Conservation (phyloP, 192 early-diverging fungal genomes). For the Coemansia sp. region DNA sequence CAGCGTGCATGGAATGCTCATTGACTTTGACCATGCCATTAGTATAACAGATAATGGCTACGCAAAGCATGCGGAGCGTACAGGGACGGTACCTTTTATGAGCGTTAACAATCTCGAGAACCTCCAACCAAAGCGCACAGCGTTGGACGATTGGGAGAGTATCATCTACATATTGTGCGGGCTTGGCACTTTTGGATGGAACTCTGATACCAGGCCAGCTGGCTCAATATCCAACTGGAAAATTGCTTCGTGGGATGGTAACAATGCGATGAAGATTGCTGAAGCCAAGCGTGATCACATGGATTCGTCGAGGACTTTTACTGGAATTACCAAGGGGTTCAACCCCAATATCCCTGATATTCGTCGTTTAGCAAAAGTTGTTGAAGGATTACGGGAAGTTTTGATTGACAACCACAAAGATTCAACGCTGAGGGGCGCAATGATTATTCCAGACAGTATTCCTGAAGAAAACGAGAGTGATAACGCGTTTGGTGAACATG, state of each 20-base stretch:
- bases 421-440: not conserved
- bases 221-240: no score
- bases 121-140: not conserved
- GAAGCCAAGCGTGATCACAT: not conserved
- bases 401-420: not conserved
- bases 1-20: conserved; percentile 18
- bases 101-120: conserved; percentile 23
- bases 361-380: no score
- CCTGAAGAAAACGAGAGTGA: not conserved
- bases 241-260: no score
- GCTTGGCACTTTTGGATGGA: conserved; percentile 22
- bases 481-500: not conserved
- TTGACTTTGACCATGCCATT: conserved; percentile 32
- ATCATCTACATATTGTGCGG: conserved; percentile 32
- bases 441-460: not conserved
- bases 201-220: not conserved
- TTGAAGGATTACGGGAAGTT: not conserved
- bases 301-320: no score
- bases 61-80: not conserved
- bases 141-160: conserved; percentile 34
- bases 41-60: not conserved
- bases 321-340: not conserved
- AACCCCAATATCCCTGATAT: no score
- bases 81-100: conserved; percentile 40
- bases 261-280: no score